phyloP scores from a whole-genome alignment of 495 filamentous ascomycete genomes.

The Elaphomyces granulatus region DNA sequence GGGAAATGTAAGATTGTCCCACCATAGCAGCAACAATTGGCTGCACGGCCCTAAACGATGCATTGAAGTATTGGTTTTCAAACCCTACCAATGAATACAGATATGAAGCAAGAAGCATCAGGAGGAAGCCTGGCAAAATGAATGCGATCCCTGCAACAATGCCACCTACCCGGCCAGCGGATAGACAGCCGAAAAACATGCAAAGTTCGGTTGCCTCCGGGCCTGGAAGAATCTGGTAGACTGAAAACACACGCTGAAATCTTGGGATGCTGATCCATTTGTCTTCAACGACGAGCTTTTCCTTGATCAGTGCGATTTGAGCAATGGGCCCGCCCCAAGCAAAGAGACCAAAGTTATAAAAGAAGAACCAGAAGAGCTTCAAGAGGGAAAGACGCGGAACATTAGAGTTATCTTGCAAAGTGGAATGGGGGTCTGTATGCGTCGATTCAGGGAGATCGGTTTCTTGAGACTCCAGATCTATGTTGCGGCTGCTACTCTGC shows the following conservation, averaged over 20 bases:
- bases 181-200: slow-evolving; percentile 26
- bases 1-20: slow-evolving; percentile 1
- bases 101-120: slow-evolving; percentile 21
- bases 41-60: slow-evolving; percentile 20
- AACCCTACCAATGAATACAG: slow-evolving; percentile 19
- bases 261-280: slow-evolving; percentile 21
- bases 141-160: slow-evolving; percentile 22
- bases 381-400: slow-evolving; percentile 15
- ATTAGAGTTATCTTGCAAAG: slow-evolving; percentile 15
- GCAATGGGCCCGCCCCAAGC: slow-evolving; percentile 28
- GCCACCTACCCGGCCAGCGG: slow-evolving; percentile 19
- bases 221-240: slow-evolving; percentile 24
- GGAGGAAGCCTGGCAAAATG: slow-evolving; percentile 21
- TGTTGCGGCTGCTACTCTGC: too few relatives aligned
- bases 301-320: slow-evolving; percentile 24
- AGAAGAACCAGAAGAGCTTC: slow-evolving; percentile 24
- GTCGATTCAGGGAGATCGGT: too few relatives aligned
- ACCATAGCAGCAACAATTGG: slow-evolving; percentile 26
- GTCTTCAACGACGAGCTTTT: slow-evolving; percentile 20
- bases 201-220: slow-evolving; percentile 24
- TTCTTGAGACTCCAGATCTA: too few relatives aligned
- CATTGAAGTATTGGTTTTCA: slow-evolving; percentile 22
- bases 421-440: too few relatives aligned
- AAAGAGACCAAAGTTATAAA: slow-evolving; percentile 24
- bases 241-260: slow-evolving; percentile 24